Evolutionary conservation across 2,329 filamentous ascomycete genomes (phyloP), one percentile per base, ranked within the genome.

Genomic region (Hypomyces perniciosus): DNA sequence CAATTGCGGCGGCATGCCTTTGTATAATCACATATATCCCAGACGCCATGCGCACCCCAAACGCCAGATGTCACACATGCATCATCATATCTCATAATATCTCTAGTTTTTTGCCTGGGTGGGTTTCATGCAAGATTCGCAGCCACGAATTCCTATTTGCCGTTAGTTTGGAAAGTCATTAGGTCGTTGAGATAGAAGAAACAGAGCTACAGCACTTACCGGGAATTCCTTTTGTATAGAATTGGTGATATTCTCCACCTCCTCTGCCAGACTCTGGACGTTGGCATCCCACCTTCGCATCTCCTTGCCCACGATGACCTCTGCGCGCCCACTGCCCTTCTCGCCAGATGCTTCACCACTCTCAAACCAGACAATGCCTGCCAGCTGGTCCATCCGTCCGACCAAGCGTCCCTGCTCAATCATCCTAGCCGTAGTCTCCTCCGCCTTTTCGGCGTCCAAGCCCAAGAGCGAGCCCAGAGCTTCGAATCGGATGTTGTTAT

Each of bases 351-450:
- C 84, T 62, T 89, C 85, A 31, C 82, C 82, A 63, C 70, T 75
- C 68, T 93, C 88, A 65, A 99, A 99, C 72, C 84, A 90, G 53
- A 99, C 91, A 8, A 91, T 73, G 10, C 86, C 80, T 51, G 90
- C 88, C 51, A 99, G 91, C 73, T 99, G 93, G 69, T 99, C 92
- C 62, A 99, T 97, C 51, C 86, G 84, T 6, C 92, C 93, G 3
- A 86, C 81, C 46, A 99, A 71, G 31, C 93, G 83, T 8, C 89
- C 90, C 68, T 96, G 91, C 73, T 97, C 91, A 61, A 99, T 89
- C 93, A 99, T 99, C 60, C 83, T 80, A 4, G 92, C 90, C 9
- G 92, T 93, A 48, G 93, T 96, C 52, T 87, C 84, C 73, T 99
- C 93, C 4, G 92, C 92, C 66, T 85, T 86, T 46, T 88, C 87